Percentiles rank a stretch among this genome's conserved stretches.
Evolutionary conservation across 2,329 filamentous ascomycete genomes (phyloP).

Genomic region (Alternaria sp.): DNA sequence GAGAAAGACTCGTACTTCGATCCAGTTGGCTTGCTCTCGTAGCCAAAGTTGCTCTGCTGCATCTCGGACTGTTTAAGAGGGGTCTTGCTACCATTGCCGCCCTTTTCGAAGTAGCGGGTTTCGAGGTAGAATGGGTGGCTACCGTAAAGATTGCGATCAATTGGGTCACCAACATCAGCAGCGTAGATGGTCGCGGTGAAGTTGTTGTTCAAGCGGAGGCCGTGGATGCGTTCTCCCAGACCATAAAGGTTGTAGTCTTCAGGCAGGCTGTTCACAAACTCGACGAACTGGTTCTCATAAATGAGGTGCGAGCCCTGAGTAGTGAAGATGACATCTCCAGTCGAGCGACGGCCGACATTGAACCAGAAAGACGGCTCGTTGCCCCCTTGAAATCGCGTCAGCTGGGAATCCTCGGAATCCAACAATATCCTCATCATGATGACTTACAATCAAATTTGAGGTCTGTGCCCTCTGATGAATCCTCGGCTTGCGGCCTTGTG

Average conservation of each 20-base stretch:
- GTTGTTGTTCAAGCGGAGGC: slow-evolving; percentile 74
- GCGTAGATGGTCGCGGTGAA: slow-evolving; percentile 72
- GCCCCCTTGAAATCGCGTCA: slow-evolving; percentile 50
- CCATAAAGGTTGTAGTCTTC: slow-evolving; percentile 78
- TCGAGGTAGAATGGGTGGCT: slow-evolving; percentile 81
- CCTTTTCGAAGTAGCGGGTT: slow-evolving; percentile 72
- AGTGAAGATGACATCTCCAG: slow-evolving; percentile 71
- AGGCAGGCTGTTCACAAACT: slow-evolving; percentile 70
- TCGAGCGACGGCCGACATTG: slow-evolving; percentile 63
- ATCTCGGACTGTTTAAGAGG: slow-evolving; percentile 63
- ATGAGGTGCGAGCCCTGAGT: slow-evolving; percentile 70
- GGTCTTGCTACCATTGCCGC: slow-evolving; percentile 55
- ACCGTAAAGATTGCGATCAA: slow-evolving; percentile 74
- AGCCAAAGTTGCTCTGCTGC: slow-evolving; percentile 18
- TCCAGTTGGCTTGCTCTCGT: slow-evolving; percentile 28
- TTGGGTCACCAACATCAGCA: slow-evolving; percentile 70
- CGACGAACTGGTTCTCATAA: slow-evolving; percentile 79
- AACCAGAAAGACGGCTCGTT: slow-evolving; percentile 65
- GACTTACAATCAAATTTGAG: slow-evolving; percentile 54
- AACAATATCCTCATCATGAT: background rate
- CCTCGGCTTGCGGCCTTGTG: slow-evolving; percentile 59
- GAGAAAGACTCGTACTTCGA: slow-evolving; percentile 69
- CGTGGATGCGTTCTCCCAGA: slow-evolving; percentile 75
- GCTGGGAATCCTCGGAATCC: background rate
- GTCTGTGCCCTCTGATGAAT: slow-evolving; percentile 48